Conservation (phyloP, 2,329 filamentous ascomycete species). For the Tolypocladium album region DNA sequence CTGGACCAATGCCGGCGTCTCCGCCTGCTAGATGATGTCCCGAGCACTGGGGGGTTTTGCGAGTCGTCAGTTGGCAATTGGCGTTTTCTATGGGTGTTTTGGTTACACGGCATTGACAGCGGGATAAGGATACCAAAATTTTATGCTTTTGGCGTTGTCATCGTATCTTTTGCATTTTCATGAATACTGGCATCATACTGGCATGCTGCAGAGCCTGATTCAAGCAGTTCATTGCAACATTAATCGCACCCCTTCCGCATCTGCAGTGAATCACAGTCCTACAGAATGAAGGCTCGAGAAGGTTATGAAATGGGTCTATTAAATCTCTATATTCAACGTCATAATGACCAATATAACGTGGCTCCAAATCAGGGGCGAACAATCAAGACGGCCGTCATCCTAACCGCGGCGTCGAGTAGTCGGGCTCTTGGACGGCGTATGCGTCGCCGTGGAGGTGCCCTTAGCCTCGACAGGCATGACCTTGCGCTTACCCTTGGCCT, state of each 20-base stretch:
- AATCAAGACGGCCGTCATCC: slow-evolving; percentile 3
- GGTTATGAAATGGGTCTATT: neutral
- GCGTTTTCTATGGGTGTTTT: neutral
- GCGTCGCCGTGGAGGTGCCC: slow-evolving; percentile 18
- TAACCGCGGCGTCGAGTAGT: slow-evolving; percentile 33
- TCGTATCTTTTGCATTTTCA: neutral
- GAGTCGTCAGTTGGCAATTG: neutral
- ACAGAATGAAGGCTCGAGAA: neutral
- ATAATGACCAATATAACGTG: slow-evolving; percentile 3
- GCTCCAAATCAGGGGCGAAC: neutral
- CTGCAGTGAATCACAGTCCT: neutral
- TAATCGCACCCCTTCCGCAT: neutral
- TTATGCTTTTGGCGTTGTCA: neutral
- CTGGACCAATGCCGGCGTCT: slow-evolving; percentile 9
- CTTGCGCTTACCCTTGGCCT: slow-evolving; percentile 32
- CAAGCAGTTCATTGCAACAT: neutral
- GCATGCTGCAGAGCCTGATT: neutral
- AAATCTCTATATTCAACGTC: neutral
- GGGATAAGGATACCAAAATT: neutral
- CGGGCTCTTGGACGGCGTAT: slow-evolving; percentile 29
- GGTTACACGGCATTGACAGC: neutral
- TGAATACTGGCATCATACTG: neutral
- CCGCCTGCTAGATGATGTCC: slow-evolving; percentile 10
- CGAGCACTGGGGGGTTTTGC: neutral
- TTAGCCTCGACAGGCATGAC: slow-evolving; percentile 14